Base-by-base conservation (phyloP, 208 protist genomes). In the Leishmania gerbilli region DNA sequence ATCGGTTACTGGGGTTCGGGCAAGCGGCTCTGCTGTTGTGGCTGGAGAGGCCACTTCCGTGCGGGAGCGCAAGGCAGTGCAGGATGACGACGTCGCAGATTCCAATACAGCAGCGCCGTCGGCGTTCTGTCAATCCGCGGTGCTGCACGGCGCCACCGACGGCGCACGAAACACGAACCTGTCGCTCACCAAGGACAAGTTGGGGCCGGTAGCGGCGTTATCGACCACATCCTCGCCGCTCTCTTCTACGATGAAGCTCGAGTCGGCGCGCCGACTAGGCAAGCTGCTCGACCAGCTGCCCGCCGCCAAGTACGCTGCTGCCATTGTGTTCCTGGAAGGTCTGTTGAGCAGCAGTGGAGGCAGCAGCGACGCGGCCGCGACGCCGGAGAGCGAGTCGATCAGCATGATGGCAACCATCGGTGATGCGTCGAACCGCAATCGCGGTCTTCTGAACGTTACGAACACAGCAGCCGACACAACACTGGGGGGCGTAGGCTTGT, bases 241-340 rank as follows among this genome's bases (percentile, higher is more conserved):
- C 55, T 75, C 80, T 37, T 24, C 62, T 13, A 62, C 77, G 40
- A 40, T 85, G 62, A 79, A 72, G 56, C 31, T 21, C 19, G 82
- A 89, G 64, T 65, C 79, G 67, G 77, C 64, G 37, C 53, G 81
- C 62, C 81, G 87, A 21, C 47, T 94, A 0, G 71, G 88, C 40
- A 80, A 84, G 37, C 74, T 91, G 49, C 81, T 95, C 37, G 64
- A 74, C n/a, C 87, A 89, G 53, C 85, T 96, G 45, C 87, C 93
- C 21, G n/a, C 68, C 15, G 78, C 27, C 74, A 88, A 93, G 78
- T 90, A 93, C 72, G 79, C 86, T 11, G 85, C 91, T 6, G 90
- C 87, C 0, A 79, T 92, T 40, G 90, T 91, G 0, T 95, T 95
- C 60, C 45, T 96, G 8, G 91, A 96, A 71, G 88, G 89, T 24